Evolutionary conservation across 495 filamentous ascomycete genomes (phyloP).

Genomic region (Lindgomyces ingoldianus): DNA sequence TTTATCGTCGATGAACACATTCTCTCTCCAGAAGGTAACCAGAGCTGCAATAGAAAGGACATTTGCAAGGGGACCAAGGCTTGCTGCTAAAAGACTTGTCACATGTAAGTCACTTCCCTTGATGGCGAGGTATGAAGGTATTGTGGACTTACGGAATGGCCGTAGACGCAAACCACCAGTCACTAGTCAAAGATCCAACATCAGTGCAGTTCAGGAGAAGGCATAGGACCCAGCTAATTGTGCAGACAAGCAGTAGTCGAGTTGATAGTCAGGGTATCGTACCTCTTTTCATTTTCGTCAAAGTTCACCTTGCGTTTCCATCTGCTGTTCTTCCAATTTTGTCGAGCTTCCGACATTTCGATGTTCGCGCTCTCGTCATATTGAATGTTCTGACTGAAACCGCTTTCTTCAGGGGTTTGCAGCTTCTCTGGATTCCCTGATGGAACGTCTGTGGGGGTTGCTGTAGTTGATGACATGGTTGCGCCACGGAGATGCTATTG

Average conservation of each 20-base stretch:
- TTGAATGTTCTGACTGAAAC: constrained; percentile 3
- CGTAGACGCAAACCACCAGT: constrained; percentile 80
- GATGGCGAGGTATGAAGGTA: background rate
- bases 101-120: background rate
- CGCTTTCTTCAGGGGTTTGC: constrained; percentile 14
- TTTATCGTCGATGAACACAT: constrained; percentile 43
- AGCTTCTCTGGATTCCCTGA: constrained; percentile 14
- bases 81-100: constrained; percentile 62
- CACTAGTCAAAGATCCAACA: constrained; percentile 25
- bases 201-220: background rate
- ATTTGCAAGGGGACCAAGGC: constrained; percentile 71
- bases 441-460: background rate
- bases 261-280: too few species aligned
- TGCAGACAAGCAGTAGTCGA: too few species aligned
- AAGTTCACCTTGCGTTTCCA: constrained; percentile 25
- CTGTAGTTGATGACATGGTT: constrained; percentile 1
- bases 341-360: background rate
- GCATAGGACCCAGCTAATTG: too few species aligned
- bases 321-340: background rate
- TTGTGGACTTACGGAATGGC: constrained; percentile 57
- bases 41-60: constrained; percentile 74
- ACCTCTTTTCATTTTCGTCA: too few species aligned
- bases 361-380: background rate
- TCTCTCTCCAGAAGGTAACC: constrained; percentile 63
- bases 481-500: background rate